Percentiles rank a stretch among this genome's conserved stretches.
Evolutionary conservation across 2,329 filamentous ascomycete genomes (phyloP).

Genomic region (Phaeosphaeriaceae sp.): DNA sequence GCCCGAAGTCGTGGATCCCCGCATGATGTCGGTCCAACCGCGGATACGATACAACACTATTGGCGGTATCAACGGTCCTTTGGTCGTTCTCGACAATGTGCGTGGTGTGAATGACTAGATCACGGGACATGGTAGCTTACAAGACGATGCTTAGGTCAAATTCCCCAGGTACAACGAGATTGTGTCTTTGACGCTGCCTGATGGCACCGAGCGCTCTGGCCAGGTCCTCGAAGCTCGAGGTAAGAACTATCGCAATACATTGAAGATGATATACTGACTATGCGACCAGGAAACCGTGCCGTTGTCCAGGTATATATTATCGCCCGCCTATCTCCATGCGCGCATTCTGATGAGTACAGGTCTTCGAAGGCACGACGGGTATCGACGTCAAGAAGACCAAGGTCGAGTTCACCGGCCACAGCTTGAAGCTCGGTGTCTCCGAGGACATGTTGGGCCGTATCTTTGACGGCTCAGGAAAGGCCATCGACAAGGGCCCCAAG

Average conservation of each 20-base stretch:
- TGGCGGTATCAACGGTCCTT: slow-evolving; percentile 94
- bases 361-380: slow-evolving; percentile 95
- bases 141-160: slow-evolving; percentile 75
- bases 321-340: slow-evolving; percentile 1
- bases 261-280: slow-evolving; percentile 22
- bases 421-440: slow-evolving; percentile 96
- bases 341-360: slow-evolving; percentile 62
- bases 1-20: slow-evolving; percentile 53
- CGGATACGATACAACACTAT: slow-evolving; percentile 97
- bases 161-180: slow-evolving; percentile 98
- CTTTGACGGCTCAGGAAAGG: slow-evolving; percentile 96
- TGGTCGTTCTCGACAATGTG: slow-evolving; percentile 97
- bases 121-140: slow-evolving; percentile 27
- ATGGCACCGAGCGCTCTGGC: slow-evolving; percentile 91
- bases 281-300: slow-evolving; percentile 78
- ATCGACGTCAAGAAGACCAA: slow-evolving; percentile 99
- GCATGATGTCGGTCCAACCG: slow-evolving; percentile 68
- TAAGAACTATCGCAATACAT: slow-evolving; percentile 52
- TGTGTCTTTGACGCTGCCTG: slow-evolving; percentile 91
- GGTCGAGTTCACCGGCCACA: slow-evolving; percentile 97
- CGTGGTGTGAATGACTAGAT: slow-evolving; percentile 43
- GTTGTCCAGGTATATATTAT: slow-evolving; percentile 80
- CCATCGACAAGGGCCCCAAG: slow-evolving; percentile 99
- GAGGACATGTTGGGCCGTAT: slow-evolving; percentile 99
- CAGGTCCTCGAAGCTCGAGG: slow-evolving; percentile 98